Evolutionary conservation across 208 protist species (phyloP), one percentile per base, ranked within the genome.

Genomic region (Leishmania aethiopica): DNA sequence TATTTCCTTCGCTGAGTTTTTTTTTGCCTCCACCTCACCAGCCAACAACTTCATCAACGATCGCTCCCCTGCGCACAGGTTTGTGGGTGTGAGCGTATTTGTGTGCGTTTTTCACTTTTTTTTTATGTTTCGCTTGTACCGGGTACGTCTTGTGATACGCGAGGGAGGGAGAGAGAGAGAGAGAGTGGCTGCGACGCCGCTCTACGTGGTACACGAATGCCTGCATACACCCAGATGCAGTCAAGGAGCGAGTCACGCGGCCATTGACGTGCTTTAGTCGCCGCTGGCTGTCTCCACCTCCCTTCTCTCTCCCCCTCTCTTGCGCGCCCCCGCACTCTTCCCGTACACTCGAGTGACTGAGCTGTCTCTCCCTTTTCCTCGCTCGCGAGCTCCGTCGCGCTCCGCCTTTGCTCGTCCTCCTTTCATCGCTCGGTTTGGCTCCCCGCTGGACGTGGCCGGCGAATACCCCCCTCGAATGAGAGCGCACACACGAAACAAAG

Each of bases 21-120:
- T 19, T 51, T 4, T 51, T 35, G 22, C 45, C 32, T 66, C 25
- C 22, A 49, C 45, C 42, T 51, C 69, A 2, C 42, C 22, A 73
- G 42, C 69, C 69, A 73, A 73, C 69, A 53, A 25, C 28, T n/a
- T 17, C 13, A 17, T 73, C 69, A 73, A 73, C 69, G 49, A 51
- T 8, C 32, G 19, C 22, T 25, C 17, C n/a, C 7, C 17, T 69
- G 66, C 32, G 2, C 57, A 10, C 22, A 66, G 10, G 0, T 19
- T n/a, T 73, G 69, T 53, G 35, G 11, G 69, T 32, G 42, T n/a
- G 69, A 17, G 69, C 1, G 7, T 47, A 17, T 25, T n/a, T 22
- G 66, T 7, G 15, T 10, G 7, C 10, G 35, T 1, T 32, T 10
- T 35, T 25, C 66, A 8, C 37, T 45, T 70, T 70, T 45, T 25